Evolutionary conservation across 2,329 filamentous ascomycete genomes (phyloP).

Genomic region (Cladosporium cucumerinum): DNA sequence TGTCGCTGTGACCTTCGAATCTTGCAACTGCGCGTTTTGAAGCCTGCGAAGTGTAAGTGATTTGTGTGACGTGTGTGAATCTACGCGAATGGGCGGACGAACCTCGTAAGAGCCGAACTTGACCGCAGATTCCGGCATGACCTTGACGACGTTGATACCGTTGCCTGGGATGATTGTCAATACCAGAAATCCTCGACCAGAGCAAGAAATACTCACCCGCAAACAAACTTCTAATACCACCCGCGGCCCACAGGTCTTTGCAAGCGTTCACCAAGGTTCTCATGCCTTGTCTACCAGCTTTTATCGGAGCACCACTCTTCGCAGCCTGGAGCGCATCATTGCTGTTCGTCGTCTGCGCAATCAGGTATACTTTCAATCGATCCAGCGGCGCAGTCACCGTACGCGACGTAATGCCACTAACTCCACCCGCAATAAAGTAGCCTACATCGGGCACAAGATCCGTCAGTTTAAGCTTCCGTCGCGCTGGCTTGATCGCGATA

Average conservation of each 20-base stretch:
- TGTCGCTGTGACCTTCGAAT: conserved; percentile 83
- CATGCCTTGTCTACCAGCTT: conserved; percentile 63
- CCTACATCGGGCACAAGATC: conserved; percentile 75
- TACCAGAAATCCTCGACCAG: not conserved
- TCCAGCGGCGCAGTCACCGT: conserved; percentile 95
- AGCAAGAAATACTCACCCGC: conserved; percentile 62
- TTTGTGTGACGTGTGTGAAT: not conserved
- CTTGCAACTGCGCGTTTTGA: conserved; percentile 82
- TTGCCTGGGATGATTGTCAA: conserved; percentile 61
- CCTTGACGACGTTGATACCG: conserved; percentile 92
- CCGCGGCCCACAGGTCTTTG: conserved; percentile 76
- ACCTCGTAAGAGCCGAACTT: conserved; percentile 96
- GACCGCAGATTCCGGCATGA: conserved; percentile 98
- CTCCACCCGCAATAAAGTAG: conserved; percentile 94
- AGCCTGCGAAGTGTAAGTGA: conserved; percentile 48
- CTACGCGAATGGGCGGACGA: conserved; percentile 21
- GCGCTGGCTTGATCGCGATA: conserved; percentile 34
- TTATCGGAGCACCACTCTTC: conserved; percentile 65
- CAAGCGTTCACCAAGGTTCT: conserved; percentile 70
- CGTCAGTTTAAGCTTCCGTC: conserved; percentile 51
- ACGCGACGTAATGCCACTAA: conserved; percentile 90
- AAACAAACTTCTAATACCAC: conserved; percentile 85
- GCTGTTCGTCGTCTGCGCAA: conserved; percentile 74
- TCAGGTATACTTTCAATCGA: conserved; percentile 93
- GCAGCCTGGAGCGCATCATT: conserved; percentile 61